Evolutionary conservation across 164 flowering plant genomes (phyloP), one percentile per base, ranked within the genome.

Genomic region (Chloranthus sessilifolius): DNA sequence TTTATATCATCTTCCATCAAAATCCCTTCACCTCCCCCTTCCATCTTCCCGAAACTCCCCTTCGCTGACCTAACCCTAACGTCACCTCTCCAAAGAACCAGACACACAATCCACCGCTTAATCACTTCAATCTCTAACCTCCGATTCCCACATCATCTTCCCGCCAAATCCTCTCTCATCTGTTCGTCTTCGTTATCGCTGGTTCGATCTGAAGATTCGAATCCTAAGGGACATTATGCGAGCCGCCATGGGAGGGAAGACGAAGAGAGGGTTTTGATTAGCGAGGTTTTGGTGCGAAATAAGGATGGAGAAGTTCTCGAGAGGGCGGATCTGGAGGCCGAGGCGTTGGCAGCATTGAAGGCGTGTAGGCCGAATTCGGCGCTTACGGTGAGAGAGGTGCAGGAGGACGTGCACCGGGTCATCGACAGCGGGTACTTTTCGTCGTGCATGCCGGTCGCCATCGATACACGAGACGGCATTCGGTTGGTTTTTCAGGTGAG

Each of bases 261-360:
- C 20, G 85, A 88, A 56, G 99, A 92, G 83, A 79, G 96, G 65
- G 96, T 88, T 42, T 57, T 94, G 77, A 89, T 88, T 0, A 89
- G 99, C 49, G 99, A 94, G 73, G 99, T 94, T 19, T 54, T 81
- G 61, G 82, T 94, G 43, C 67, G 92, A 68, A 78, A 78, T 64
- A 89, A 81, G 57, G 99, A 94, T 48, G 99, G 99, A 2, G 99
- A 94, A 55, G 96, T 84, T 67, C 77, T 94, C 0, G 97, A 87
- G 60, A 75, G 88, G 78, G 87, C 87, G 76, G 97, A 94, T 60
- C 70, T 94, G 25, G 99, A 86, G 43, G 55, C 52, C 24, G 97
- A 84, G 65, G 97, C 83, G 0, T 42, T 79, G 24, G 64, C 72
- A 12, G 95, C 96, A 2, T 55, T 94, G 55, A 88, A 80, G 54